These are phyloP conservation scores for Gossypium anomalum DNA, from an alignment of 345 rosid genomes.

Conservation along the genomic window DNA sequence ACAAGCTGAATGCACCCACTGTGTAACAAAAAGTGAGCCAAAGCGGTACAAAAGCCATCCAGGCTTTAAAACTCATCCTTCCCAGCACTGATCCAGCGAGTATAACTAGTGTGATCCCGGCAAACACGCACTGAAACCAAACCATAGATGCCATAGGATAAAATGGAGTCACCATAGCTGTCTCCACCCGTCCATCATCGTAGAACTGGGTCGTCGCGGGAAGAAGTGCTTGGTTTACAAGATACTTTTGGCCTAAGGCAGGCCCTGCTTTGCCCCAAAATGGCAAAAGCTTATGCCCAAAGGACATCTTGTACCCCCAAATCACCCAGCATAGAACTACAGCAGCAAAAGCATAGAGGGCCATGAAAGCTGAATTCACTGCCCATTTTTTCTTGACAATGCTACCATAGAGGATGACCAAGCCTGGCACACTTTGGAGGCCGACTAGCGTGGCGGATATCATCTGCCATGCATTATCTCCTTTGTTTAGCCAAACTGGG, in stretches of 20 bases:
- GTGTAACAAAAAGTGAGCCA: constrained; percentile 46
- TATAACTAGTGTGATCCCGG: constrained; percentile 34
- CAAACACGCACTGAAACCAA: constrained; percentile 49
- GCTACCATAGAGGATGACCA: constrained; percentile 48
- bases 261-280: constrained; percentile 53
- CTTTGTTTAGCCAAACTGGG: constrained; percentile 50
- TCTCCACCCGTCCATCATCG: constrained; percentile 15
- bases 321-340: constrained; percentile 43
- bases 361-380: constrained; percentile 51
- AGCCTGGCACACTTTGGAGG: constrained; percentile 43
- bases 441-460: constrained; percentile 42
- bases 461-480: constrained; percentile 54
- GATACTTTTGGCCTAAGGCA: constrained; percentile 44
- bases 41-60: constrained; percentile 53
- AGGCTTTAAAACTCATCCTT: constrained; percentile 41
- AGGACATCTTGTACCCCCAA: constrained; percentile 53
- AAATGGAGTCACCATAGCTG: constrained; percentile 19
- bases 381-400: constrained; percentile 49
- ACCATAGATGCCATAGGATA: constrained; percentile 51
- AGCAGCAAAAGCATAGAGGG: constrained; percentile 42
- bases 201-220: constrained; percentile 29
- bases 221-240: constrained; percentile 29
- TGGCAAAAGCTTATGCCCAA: constrained; percentile 41
- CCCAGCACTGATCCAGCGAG: constrained; percentile 46
- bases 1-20: constrained; percentile 44